Base-by-base conservation (phyloP, 2,329 filamentous ascomycete species). In the Magnaporthiopsis rhizophila region DNA sequence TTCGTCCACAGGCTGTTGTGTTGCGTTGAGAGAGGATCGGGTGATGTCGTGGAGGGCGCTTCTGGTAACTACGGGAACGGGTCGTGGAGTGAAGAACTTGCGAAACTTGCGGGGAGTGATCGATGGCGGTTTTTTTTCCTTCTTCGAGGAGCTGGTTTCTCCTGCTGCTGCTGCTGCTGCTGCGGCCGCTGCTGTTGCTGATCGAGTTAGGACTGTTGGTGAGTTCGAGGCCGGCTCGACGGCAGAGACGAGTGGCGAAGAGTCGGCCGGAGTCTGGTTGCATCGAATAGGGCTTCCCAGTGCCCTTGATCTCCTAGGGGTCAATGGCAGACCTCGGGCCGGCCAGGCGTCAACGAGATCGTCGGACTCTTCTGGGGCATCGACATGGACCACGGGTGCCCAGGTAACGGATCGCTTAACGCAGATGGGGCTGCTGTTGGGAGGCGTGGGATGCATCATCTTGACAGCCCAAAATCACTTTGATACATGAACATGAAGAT, bases 91-190 rank as follows among this genome's bases (percentile, higher is more conserved):
- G 67, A 84, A 85, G 76, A 85, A 84, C 32, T 77, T 76, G 45
- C 70, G 76, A 66, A 85, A 85, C 69, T 82, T 83, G 67, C 81
- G 75, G 64, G 82, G 82, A 3, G 82, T 85, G 63, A 85, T 79
- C 50, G 81, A 83, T 3, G 82, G 79, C 65, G 80, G 77, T 24
- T 80, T 77, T 67, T 75, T 76, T 69, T 82, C 80, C 68, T 82
- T 83, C 66, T 70, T 72, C 24, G 38, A 32, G 28, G 60, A 62
- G 5, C 69, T 63, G 1, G 71, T 67, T 50, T 36, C 34, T 36
- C 65, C 64, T 59, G 66, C 24, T 30, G 34, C 28, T n/a, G 45
- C 45, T n/a, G 45, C 45, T 28, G 24, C 50, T 13, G 45, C 45
- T 1, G 61, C 38, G 45, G 61, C 61, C 6, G 45, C 38, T 21